Conservation (phyloP, 2,329 filamentous ascomycete genomes). For the Phoma sp. region DNA sequence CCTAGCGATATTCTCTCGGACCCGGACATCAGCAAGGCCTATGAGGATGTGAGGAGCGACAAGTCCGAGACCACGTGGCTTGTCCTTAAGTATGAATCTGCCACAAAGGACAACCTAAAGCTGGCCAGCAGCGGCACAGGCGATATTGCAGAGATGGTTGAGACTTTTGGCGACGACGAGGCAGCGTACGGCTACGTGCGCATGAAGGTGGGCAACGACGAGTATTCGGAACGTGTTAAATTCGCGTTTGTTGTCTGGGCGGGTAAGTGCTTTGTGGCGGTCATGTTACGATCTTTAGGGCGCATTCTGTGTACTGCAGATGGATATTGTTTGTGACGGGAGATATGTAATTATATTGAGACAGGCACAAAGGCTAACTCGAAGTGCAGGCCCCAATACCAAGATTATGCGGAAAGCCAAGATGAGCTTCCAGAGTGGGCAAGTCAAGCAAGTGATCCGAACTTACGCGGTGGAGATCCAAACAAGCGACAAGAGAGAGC, state of each 20-base stretch:
- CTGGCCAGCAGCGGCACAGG: slow-evolving; percentile 66
- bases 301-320: background rate
- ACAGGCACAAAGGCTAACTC: background rate
- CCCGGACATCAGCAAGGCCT: slow-evolving; percentile 67
- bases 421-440: slow-evolving; percentile 70
- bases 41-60: slow-evolving; percentile 71
- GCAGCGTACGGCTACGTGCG: slow-evolving; percentile 68
- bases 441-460: slow-evolving; percentile 67
- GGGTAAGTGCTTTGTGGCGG: slow-evolving; percentile 53
- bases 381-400: slow-evolving; percentile 50
- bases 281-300: background rate
- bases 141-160: slow-evolving; percentile 65
- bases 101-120: slow-evolving; percentile 62
- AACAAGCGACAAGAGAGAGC: slow-evolving; percentile 64
- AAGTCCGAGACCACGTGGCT: slow-evolving; percentile 72
- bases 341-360: background rate
- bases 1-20: slow-evolving; percentile 41
- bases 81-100: slow-evolving; percentile 60
- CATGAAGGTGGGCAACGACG: slow-evolving; percentile 72
- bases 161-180: slow-evolving; percentile 62
- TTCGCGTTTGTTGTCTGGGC: slow-evolving; percentile 74
- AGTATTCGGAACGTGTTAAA: slow-evolving; percentile 72
- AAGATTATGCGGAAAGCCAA: slow-evolving; percentile 74
- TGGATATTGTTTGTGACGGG: background rate
- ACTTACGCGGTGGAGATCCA: slow-evolving; percentile 72